Evolutionary conservation across 2,329 filamentous ascomycete species (phyloP).

Genomic region (Calonectria pseudoturangicola): DNA sequence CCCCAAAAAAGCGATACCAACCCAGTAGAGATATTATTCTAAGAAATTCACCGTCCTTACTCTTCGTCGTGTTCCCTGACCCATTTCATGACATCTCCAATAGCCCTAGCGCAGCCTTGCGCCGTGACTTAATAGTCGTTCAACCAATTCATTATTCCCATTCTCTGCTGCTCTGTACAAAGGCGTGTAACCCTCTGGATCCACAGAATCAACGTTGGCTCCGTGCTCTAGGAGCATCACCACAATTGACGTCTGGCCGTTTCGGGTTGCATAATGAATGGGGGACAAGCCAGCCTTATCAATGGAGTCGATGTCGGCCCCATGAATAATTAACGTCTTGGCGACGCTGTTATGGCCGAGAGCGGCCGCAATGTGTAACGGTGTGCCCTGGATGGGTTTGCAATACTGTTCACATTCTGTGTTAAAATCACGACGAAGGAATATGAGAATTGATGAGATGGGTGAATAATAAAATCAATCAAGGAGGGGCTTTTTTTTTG

Average conservation of each 20-base stretch:
- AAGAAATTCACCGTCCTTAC: neutral
- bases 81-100: neutral
- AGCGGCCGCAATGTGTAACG: slow-evolving; percentile 27
- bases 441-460: too few species aligned
- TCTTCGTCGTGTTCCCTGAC: neutral
- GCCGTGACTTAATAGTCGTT: slow-evolving; percentile 10
- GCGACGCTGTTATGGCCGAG: slow-evolving; percentile 26
- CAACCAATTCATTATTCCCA: slow-evolving; percentile 9
- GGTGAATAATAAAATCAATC: too few species aligned
- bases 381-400: slow-evolving; percentile 23
- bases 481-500: neutral
- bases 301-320: slow-evolving; percentile 19
- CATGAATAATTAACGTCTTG: slow-evolving; percentile 24
- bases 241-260: slow-evolving; percentile 7
- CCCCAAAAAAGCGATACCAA: neutral
- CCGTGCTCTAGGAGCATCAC: slow-evolving; percentile 21
- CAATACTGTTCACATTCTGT: neutral
- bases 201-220: slow-evolving; percentile 20
- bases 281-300: slow-evolving; percentile 27
- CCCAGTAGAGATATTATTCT: neutral
- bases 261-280: slow-evolving; percentile 25
- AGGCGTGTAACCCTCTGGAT: slow-evolving; percentile 21
- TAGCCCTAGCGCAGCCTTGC: neutral
- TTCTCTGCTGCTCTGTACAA: slow-evolving; percentile 23
- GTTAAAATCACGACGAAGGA: neutral